These are phyloP conservation scores for Ceratobasidium sp. DNA, from an alignment of 1,284 basidiomycete genomes.

Conservation along the genomic window DNA sequence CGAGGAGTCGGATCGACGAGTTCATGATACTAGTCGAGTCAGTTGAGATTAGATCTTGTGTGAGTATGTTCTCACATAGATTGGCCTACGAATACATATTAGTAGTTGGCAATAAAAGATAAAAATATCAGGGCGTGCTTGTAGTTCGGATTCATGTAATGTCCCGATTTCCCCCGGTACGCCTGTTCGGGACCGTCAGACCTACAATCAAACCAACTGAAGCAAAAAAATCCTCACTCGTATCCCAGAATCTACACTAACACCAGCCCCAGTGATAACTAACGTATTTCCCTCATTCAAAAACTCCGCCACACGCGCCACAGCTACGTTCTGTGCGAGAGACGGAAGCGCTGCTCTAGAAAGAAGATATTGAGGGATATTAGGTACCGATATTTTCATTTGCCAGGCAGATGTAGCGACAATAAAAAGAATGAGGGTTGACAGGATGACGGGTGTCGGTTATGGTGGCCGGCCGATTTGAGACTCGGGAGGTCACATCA, in stretches of 20 bases:
- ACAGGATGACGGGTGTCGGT: too few species aligned
- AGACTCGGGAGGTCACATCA: too few species aligned
- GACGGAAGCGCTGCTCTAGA: constrained; percentile 60
- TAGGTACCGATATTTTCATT: constrained; percentile 87
- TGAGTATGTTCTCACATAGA: constrained; percentile 62
- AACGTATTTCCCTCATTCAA: constrained; percentile 76
- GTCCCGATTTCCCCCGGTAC: constrained; percentile 85
- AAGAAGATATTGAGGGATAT: constrained; percentile 74
- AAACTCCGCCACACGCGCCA: constrained; percentile 76
- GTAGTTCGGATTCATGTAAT: constrained; percentile 93
- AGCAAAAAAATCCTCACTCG: constrained; percentile 60
- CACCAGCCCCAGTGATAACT: constrained; percentile 89
- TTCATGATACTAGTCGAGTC: constrained; percentile 76
- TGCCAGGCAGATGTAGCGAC: neutral
- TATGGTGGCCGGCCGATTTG: too few species aligned
- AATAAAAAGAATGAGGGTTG: too few species aligned
- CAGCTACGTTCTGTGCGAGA: constrained; percentile 69
- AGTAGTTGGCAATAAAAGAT: neutral
- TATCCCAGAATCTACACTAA: constrained; percentile 93
- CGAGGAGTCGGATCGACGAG: constrained; percentile 77
- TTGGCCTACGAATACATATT: constrained; percentile 62
- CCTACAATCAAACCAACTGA: neutral
- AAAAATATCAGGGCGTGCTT: constrained; percentile 67
- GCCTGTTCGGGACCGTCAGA: constrained; percentile 54
- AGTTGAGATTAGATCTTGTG: constrained; percentile 2